Conservation (phyloP, 495 filamentous ascomycete species). For the Letharia columbiana region DNA sequence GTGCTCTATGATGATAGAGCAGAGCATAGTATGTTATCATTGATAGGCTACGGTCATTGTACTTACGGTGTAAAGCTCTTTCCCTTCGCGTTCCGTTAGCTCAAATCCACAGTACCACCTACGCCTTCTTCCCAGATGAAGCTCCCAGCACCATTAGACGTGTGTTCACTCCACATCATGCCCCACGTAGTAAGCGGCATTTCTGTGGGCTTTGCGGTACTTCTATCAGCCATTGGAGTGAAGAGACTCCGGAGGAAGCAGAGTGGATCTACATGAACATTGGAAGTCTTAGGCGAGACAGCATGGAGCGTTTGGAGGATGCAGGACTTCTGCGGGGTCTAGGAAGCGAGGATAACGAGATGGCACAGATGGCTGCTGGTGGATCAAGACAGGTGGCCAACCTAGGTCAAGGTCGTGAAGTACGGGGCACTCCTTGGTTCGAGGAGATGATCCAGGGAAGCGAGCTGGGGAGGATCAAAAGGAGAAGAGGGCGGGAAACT, state of each 20-base stretch:
- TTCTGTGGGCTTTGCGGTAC: conserved; percentile 93
- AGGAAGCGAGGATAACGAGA: conserved; percentile 32
- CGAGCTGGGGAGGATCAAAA: conserved; percentile 55
- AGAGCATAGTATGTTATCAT: conserved; percentile 51
- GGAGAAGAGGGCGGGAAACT: conserved; percentile 45
- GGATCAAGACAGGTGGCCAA: conserved; percentile 15
- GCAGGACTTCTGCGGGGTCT: conserved; percentile 48
- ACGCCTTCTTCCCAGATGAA: conserved; percentile 71
- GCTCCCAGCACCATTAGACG: conserved; percentile 62
- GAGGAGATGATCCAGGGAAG: conserved; percentile 71
- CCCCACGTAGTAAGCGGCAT: conserved; percentile 53
- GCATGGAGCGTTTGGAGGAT: conserved; percentile 60
- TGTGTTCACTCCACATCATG: conserved; percentile 53
- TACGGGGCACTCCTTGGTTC: conserved; percentile 68
- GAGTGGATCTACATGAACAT: conserved; percentile 69
- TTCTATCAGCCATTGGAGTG: conserved; percentile 70
- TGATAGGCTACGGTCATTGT: not conserved
- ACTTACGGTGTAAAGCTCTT: conserved; percentile 16
- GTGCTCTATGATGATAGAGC: conserved; percentile 61
- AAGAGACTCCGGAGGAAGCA: conserved; percentile 56
- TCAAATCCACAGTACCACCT: conserved; percentile 63
- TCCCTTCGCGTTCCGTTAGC: conserved; percentile 68
- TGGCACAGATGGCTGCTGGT: conserved; percentile 1
- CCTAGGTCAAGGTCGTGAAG: conserved; percentile 32
- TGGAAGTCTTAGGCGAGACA: conserved; percentile 56